Evolutionary conservation across 2,329 filamentous ascomycete species (phyloP).

Genomic region (Colletotrichum sp.): DNA sequence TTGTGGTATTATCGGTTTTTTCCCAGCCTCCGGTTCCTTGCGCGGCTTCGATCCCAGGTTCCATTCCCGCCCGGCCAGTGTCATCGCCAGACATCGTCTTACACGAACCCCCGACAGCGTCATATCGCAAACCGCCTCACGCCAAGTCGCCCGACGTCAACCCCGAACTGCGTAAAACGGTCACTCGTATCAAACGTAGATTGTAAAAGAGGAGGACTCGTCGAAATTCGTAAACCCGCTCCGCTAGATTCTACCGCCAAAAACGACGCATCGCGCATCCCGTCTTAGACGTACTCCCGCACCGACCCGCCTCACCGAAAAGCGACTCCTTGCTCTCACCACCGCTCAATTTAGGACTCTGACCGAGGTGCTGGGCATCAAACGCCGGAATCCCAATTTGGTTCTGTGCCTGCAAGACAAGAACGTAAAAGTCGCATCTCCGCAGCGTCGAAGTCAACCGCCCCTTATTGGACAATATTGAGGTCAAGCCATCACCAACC

Average conservation of each 20-base stretch:
- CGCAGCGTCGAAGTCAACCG: not conserved
- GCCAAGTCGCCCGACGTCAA: not conserved
- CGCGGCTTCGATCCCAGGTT: not conserved
- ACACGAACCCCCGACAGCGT: not conserved
- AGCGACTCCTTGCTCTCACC: not conserved
- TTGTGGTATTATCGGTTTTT: not conserved
- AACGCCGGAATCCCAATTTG: not conserved
- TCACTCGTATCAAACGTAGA: not conserved
- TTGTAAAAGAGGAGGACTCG: not conserved
- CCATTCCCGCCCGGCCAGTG: not conserved
- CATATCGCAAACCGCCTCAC: not conserved
- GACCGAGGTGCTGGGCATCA: not conserved
- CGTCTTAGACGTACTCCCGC: not conserved
- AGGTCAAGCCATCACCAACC: not conserved
- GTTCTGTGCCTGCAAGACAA: not conserved
- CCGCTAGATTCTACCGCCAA: not conserved
- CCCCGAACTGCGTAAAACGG: not conserved
- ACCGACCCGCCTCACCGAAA: not conserved
- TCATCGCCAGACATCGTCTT: slow-evolving; percentile 8
- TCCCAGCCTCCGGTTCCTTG: not conserved
- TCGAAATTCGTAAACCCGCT: not conserved
- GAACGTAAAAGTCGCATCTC: not conserved
- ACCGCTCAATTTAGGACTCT: not conserved
- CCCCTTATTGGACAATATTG: not conserved
- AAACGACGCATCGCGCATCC: not conserved